phyloP scores from a whole-genome alignment of 257 asterid genomes.

The Solanum habrochaites region DNA sequence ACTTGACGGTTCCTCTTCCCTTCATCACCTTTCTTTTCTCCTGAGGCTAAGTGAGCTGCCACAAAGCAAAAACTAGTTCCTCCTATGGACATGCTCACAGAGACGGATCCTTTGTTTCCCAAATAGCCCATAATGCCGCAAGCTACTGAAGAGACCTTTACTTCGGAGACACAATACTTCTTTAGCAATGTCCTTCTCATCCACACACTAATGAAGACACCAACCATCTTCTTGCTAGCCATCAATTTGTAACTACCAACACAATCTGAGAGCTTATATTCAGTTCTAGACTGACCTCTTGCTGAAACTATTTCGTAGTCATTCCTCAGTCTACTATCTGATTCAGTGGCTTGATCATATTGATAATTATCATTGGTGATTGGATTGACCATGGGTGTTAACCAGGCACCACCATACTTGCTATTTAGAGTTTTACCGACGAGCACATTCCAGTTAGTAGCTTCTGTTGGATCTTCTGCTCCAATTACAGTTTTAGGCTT shows the following conservation, averaged over 20 bases:
- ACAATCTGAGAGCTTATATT: slow-evolving; percentile 2
- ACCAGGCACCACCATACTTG: slow-evolving; percentile 66
- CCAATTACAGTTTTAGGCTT: slow-evolving; percentile 66
- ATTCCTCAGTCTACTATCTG: background rate
- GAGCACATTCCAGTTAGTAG: slow-evolving; percentile 71
- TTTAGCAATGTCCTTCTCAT: slow-evolving; percentile 51
- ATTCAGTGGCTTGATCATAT: slow-evolving; percentile 1
- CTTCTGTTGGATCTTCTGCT: slow-evolving; percentile 77
- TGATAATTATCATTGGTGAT: slow-evolving; percentile 33
- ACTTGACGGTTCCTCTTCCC: slow-evolving; percentile 80
- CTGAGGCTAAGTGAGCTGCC: slow-evolving; percentile 90
- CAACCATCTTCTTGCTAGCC: slow-evolving; percentile 96
- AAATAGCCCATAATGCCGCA: slow-evolving; percentile 94
- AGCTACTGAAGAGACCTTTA: slow-evolving; percentile 69
- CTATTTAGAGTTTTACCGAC: slow-evolving; percentile 61
- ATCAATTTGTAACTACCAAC: slow-evolving; percentile 41
- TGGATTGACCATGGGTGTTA: slow-evolving; percentile 58
- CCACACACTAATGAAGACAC: slow-evolving; percentile 91
- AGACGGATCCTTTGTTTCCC: slow-evolving; percentile 88
- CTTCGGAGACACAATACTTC: slow-evolving; percentile 37
- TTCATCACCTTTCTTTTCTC: slow-evolving; percentile 91
- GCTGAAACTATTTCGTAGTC: slow-evolving; percentile 5
- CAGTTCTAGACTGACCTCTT: slow-evolving; percentile 8
- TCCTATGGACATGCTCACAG: slow-evolving; percentile 64
- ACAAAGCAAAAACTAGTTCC: slow-evolving; percentile 85